These are phyloP conservation scores for Amniculicola lignicola DNA, from an alignment of 495 filamentous ascomycete genomes.

Conservation along the genomic window DNA sequence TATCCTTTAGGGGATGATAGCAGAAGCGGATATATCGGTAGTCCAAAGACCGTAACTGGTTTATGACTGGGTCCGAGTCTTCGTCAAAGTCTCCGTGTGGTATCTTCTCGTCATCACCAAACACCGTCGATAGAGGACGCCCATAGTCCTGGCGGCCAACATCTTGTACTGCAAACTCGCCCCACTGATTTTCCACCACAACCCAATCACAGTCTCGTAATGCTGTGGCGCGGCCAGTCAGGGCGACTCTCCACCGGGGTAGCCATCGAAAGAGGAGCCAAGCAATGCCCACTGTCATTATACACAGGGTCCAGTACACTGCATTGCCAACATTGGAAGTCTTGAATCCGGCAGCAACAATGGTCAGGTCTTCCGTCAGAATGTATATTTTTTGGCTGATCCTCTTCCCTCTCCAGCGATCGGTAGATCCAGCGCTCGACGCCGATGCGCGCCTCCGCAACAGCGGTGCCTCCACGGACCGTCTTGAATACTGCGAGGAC, in stretches of 20 bases:
- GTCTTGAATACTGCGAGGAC: constrained; percentile 57
- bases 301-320: constrained; percentile 65
- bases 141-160: constrained; percentile 69
- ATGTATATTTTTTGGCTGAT: constrained; percentile 89
- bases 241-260: constrained; percentile 74
- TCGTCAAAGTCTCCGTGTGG: constrained; percentile 64
- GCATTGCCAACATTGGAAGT: constrained; percentile 66
- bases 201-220: constrained; percentile 81
- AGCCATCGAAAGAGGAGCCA: constrained; percentile 89
- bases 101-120: constrained; percentile 62
- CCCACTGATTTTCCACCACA: constrained; percentile 93
- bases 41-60: constrained; percentile 68
- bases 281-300: constrained; percentile 67
- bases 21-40: constrained; percentile 94
- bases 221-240: constrained; percentile 65
- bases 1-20: constrained; percentile 83
- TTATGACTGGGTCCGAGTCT: constrained; percentile 72
- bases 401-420: constrained; percentile 51
- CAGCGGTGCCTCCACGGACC: constrained; percentile 66
- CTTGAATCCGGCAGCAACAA: constrained; percentile 85
- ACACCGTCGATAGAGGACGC: constrained; percentile 79
- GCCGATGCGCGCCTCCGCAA: constrained; percentile 61
- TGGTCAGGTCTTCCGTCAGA: constrained; percentile 85
- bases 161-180: constrained; percentile 72
- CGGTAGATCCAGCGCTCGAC: constrained; percentile 56